Evolutionary conservation across 805 yeast genomes (phyloP).

Genomic region (Candida ovalis): DNA sequence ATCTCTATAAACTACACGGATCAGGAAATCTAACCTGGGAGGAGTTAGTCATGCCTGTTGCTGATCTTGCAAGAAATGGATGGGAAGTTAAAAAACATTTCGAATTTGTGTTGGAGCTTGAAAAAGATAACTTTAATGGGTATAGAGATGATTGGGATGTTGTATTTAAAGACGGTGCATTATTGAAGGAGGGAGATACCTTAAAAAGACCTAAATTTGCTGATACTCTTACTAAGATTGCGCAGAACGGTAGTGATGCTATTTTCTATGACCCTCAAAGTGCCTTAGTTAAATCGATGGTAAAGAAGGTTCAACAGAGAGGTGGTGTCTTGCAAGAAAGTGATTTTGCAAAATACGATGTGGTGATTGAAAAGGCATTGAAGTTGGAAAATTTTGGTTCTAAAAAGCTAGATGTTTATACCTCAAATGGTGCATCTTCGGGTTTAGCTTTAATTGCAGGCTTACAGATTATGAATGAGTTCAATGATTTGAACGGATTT

Average conservation of each 20-base stretch:
- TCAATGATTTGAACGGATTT: constrained; percentile 24
- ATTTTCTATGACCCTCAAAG: constrained; percentile 84
- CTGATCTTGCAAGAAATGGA: constrained; percentile 60
- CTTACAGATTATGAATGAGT: constrained; percentile 54
- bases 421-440: constrained; percentile 71
- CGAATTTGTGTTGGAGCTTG: constrained; percentile 38
- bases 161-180: constrained; percentile 36
- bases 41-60: constrained; percentile 72
- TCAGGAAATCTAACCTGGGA: constrained; percentile 71
- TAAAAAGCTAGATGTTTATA: constrained; percentile 36
- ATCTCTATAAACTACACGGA: constrained; percentile 56
- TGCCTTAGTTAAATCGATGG: constrained; percentile 61
- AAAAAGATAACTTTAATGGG: constrained; percentile 28
- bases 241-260: constrained; percentile 70
- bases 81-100: constrained; percentile 50
- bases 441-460: constrained; percentile 84
- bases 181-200: constrained; percentile 51
- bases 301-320: constrained; percentile 40
- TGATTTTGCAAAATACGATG: constrained; percentile 68
- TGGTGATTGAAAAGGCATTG: constrained; percentile 44
- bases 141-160: constrained; percentile 52
- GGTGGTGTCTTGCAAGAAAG: constrained; percentile 65
- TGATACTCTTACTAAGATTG: constrained; percentile 61
- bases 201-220: constrained; percentile 62
- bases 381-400: constrained; percentile 32